Percentiles rank a stretch among this genome's conserved stretches.
Conservation (phyloP, 2,329 filamentous ascomycete genomes). For the Endothia cerciana region DNA sequence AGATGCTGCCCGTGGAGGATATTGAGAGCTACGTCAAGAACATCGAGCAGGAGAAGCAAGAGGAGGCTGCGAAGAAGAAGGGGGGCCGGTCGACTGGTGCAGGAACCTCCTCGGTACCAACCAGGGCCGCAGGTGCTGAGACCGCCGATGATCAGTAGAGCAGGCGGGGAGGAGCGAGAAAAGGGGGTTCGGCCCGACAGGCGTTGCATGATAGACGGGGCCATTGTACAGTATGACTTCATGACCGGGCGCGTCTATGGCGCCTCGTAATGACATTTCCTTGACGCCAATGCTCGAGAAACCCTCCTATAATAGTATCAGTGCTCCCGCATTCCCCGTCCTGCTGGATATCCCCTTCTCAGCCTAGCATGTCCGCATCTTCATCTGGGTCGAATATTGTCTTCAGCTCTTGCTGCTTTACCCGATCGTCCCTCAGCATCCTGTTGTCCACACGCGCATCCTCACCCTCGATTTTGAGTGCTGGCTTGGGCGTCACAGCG, state of each 20-base stretch:
- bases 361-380: slow-evolving; percentile 77
- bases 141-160: slow-evolving; percentile 15
- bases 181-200: slow-evolving; percentile 18
- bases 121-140: slow-evolving; percentile 55
- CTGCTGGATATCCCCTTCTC: slow-evolving; percentile 36
- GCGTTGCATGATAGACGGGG: slow-evolving; percentile 22
- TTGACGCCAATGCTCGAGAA: slow-evolving; percentile 28
- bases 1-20: slow-evolving; percentile 93
- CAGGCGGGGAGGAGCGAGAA: background rate
- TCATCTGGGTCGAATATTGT: slow-evolving; percentile 78
- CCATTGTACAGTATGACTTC: slow-evolving; percentile 30
- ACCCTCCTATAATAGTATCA: slow-evolving; percentile 8
- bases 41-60: slow-evolving; percentile 99
- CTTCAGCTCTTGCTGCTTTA: slow-evolving; percentile 61
- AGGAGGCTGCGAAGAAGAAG: slow-evolving; percentile 98
- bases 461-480: slow-evolving; percentile 86
- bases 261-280: slow-evolving; percentile 30
- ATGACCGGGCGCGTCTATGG: slow-evolving; percentile 27
- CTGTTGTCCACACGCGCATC: slow-evolving; percentile 83
- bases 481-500: slow-evolving; percentile 79
- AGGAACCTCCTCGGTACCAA: slow-evolving; percentile 74
- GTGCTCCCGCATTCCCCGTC: slow-evolving; percentile 7
- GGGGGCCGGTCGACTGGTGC: slow-evolving; percentile 73
- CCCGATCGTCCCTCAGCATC: slow-evolving; percentile 91
- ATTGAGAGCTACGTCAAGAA: slow-evolving; percentile 98